Percentiles rank a stretch among this genome's conserved stretches.
phyloP scores from a whole-genome alignment of 2,329 filamentous ascomycete species.

The Colletotrichum karsti region DNA sequence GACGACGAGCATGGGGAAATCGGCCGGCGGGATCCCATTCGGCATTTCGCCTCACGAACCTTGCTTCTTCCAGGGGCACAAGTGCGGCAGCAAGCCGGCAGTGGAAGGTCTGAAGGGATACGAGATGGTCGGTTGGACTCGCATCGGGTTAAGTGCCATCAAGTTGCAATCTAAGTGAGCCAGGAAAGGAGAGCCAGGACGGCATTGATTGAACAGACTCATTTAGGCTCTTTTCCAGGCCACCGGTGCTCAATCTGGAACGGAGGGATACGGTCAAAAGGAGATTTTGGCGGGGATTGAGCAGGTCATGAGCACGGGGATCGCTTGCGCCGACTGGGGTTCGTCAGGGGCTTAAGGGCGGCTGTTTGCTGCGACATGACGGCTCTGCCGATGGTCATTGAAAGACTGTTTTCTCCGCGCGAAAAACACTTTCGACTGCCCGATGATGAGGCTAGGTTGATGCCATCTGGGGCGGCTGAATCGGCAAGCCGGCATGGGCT shows the following conservation, averaged over 20 bases:
- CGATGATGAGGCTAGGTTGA: not conserved
- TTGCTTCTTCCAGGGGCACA: constrained; percentile 5
- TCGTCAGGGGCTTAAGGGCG: not conserved
- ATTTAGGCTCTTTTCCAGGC: constrained; percentile 24
- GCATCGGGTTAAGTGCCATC: not conserved
- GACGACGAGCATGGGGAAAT: not conserved
- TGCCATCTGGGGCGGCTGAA: constrained; percentile 2
- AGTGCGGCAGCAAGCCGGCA: not conserved
- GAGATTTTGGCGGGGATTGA: not conserved
- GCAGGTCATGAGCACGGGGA: not conserved
- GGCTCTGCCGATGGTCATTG: not conserved
- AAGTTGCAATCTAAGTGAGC: constrained; percentile 10
- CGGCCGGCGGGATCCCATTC: not conserved
- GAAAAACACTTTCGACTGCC: not conserved
- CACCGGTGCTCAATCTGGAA: constrained; percentile 25
- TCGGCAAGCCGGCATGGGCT: not conserved
- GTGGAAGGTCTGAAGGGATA: not conserved
- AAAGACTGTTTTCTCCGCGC: not conserved
- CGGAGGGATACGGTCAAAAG: constrained; percentile 23
- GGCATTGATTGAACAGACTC: constrained; percentile 7
- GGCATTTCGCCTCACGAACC: not conserved
- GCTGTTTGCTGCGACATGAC: not conserved
- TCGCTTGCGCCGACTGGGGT: not conserved
- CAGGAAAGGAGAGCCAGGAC: not conserved
- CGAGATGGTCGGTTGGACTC: not conserved